Evolutionary conservation across 73 alveolate species (phyloP), one percentile per base, ranked within the genome.

Genomic region (Durusdinium trenchii): DNA sequence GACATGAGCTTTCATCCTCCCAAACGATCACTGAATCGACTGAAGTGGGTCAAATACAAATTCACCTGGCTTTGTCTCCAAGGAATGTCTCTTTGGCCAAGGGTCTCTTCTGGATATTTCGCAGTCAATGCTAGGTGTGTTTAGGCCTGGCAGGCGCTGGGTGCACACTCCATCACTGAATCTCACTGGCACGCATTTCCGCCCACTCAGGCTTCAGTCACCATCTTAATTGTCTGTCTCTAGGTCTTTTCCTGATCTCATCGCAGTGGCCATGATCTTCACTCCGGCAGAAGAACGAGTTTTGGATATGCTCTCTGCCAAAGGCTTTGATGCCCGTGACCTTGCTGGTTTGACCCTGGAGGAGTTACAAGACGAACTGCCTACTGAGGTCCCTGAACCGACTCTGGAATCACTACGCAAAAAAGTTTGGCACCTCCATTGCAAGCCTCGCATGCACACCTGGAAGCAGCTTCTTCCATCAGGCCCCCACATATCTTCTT

Each of bases 231-330:
- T n/a, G n/a, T n/a, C n/a, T n/a, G n/a, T n/a, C n/a, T n/a, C n/a
- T n/a, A n/a, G n/a, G n/a, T n/a, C n/a, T n/a, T n/a, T n/a, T 78
- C 60, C 92, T 48, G 12, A 16, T 26, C n/a, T 40, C 92, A 46
- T 42, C 50, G 28, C 92, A 52, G 92, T 52, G 30, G 92, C 92
- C 69, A 52, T 52, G 75, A n/a, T n/a, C n/a, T 84, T 45, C 76
- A 84, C 94, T 18, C 18, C 78, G 16, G 78, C 1, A 2, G 94
- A 84, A 30, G 54, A n/a, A 7, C 75, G 30, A 2, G 23, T 84
- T 6, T 20, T 50, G 51, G 78, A 84, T 4, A 16, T 35, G 6
- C 75, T 84, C 20, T 3, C 75, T 5, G 52, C 6, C 7, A 51
- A 18, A 16, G 94, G 94, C 10, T 84, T 84, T 54, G 78, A 84